Conservation (phyloP, 306 rosid genomes). For the Cucurbita ficifolia region DNA sequence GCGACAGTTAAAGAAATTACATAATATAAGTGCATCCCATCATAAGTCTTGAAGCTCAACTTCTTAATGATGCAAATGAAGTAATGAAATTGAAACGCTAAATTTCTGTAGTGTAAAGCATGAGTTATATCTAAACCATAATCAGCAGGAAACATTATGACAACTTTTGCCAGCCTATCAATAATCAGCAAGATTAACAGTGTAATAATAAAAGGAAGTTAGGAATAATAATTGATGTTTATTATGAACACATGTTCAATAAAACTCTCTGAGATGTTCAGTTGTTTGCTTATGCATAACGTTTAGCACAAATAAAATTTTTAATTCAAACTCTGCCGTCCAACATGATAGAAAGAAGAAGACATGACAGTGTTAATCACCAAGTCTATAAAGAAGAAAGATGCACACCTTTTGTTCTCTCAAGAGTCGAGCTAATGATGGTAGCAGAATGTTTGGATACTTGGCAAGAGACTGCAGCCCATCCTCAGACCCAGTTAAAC, state of each 20-base stretch:
- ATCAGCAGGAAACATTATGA: background rate
- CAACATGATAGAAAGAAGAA: background rate
- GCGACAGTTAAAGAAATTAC: background rate
- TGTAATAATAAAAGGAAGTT: background rate
- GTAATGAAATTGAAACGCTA: background rate
- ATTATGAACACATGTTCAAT: background rate
- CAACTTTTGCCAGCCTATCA: background rate
- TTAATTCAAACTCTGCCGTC: background rate
- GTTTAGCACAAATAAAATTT: background rate
- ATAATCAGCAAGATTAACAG: background rate
- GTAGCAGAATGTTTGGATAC: constrained; percentile 28
- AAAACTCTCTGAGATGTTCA: background rate
- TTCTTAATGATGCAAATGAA: background rate
- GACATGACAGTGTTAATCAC: background rate
- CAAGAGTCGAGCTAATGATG: constrained; percentile 52
- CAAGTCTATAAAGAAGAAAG: background rate
- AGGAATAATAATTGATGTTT: background rate
- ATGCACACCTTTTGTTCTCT: constrained; percentile 34
- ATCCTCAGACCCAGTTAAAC: constrained; percentile 76
- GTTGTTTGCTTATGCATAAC: background rate
- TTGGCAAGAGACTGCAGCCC: constrained; percentile 62
- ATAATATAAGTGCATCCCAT: too few relatives aligned
- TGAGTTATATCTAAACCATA: background rate
- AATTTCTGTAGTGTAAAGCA: background rate
- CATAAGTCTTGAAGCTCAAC: background rate